phyloP scores from a whole-genome alignment of 139 green algal species.

The Chloropicon primus region DNA sequence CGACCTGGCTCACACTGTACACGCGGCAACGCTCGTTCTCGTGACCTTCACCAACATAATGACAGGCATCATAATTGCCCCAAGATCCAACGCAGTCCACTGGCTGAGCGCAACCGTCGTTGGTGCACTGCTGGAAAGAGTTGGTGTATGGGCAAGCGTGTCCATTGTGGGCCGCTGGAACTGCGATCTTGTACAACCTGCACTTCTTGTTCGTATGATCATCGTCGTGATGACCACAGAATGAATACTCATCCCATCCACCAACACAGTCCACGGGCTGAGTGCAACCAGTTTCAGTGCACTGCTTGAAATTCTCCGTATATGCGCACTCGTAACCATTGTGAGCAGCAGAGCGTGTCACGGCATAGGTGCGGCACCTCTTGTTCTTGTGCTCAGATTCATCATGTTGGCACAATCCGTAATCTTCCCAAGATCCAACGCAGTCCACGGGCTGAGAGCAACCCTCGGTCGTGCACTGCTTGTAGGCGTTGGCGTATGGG shows the following conservation, averaged over 20 bases:
- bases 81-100: not conserved
- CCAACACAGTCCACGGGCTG: not conserved
- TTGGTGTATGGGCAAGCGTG: not conserved
- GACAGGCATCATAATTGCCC: not conserved
- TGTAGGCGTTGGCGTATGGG: not conserved
- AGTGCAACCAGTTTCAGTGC: not conserved
- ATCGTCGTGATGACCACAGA: not conserved
- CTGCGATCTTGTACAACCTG: not conserved
- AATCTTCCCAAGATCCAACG: not conserved
- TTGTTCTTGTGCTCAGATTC: not conserved
- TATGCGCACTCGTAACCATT: not conserved
- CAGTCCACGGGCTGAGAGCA: not conserved
- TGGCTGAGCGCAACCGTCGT: not conserved
- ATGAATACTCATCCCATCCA: not conserved
- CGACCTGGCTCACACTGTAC: not conserved
- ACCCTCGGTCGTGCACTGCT: not conserved
- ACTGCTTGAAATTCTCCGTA: not conserved
- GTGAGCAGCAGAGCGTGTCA: not conserved
- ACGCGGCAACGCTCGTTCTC: not conserved
- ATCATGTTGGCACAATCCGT: not conserved
- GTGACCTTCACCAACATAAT: not conserved
- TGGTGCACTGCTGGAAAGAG: not conserved
- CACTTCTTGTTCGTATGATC: not conserved
- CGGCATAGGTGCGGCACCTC: not conserved
- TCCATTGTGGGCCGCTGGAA: not conserved